Base-by-base conservation (phyloP, 257 asterid genomes). In the Jaltomata sinuosa region DNA sequence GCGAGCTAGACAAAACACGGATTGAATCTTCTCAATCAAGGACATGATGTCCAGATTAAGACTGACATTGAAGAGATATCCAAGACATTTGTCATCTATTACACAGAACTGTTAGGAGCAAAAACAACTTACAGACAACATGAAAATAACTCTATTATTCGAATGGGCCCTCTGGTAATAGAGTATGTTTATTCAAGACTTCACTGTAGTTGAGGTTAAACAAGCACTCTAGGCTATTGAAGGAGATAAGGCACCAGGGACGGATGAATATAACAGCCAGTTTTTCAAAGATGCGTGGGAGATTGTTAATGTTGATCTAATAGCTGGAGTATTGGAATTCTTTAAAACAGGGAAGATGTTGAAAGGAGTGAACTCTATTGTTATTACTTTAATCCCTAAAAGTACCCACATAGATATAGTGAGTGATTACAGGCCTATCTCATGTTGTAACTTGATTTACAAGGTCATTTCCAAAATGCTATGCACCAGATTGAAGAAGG, bases 101-200 rank as follows among this genome's bases (percentile, higher is more conserved):
- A 42, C 9, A 42, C 11, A 42, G 9, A 11, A 11, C 47, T 42
- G 11, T 11, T 42, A 0, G 47, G 47, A 42, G 11, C n/a, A 42
- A 42, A 42, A 42, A 42, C 47, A 42, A 11, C 8, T 2, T 11
- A 8, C 8, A 42, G 3, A 42, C 8, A 1, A 42, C 0, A 11
- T 1, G 47, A 2, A 8, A 42, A 42, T 42, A 42, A 11, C 9
- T 1, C 8, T 11, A 42, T 42, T 42, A 42, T 42, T 8, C 8
- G 9, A 0, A 42, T 42, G 47, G 12, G 47, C 3, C 47, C 21
- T 12, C 2, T 15, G 7, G 6, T 15, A 5, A 52, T n/a, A 15
- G 6, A 5, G 6, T 1, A 52, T 16, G n/a, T 6, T 52, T 1
- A n/a, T 12, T 2, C 3, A 1, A 5, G n/a, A 5, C 0, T 15